Base-by-base conservation (phyloP, 371 early-diverging fungal species). In the Mortierella sp. region DNA sequence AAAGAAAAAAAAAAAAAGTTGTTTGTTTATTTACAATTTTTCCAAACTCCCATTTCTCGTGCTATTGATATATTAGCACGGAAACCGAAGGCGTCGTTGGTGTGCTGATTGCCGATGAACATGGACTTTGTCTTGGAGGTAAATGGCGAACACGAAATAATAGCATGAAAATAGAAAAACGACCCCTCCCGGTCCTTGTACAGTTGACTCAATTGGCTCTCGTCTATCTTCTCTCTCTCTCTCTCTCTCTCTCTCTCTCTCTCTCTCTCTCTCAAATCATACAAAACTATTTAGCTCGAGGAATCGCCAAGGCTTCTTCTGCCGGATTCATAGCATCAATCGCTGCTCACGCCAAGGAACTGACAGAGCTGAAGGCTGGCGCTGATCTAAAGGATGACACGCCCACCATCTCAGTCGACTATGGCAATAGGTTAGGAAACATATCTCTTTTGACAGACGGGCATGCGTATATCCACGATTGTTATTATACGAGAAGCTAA, bases 71-170 rank as follows among this genome's bases (percentile, higher is more conserved):
- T 12, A n/a, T 26, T 66, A 81, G 83, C 20, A 69, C 77, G 20
- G 79, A 75, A 43, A 66, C 85, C 10, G 83, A 83, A 54, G 83
- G 79, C n/a, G 85, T 84, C 49, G 40, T 77, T 43, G 85, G 85
- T 45, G 85, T 83, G 45, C 58, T 84, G 37, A 73, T 84, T 55
- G 83, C 85, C 14, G 85, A 84, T 64, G 76, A 78, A 47, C 78
- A 84, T 47, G 85, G 85, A 14, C 72, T 84, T 20, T 84, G 85
- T 51, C 70, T 84, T 52, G 85, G 85, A 75, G 85, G 85, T 84
- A 78, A 5, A 35, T 14, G 14, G n/a, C 9, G 6, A 39, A 51
- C 4, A n/a, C 16, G 3, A 18, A 26, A 43, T 16, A 18, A 59
- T 18, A 20, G 16, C 45, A 54, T 9, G 39, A 61, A 45, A 51